Percentiles rank a stretch among this genome's conserved stretches.
Evolutionary conservation across 164 flowering plant species (phyloP).

Genomic region (Sextonia rubra): DNA sequence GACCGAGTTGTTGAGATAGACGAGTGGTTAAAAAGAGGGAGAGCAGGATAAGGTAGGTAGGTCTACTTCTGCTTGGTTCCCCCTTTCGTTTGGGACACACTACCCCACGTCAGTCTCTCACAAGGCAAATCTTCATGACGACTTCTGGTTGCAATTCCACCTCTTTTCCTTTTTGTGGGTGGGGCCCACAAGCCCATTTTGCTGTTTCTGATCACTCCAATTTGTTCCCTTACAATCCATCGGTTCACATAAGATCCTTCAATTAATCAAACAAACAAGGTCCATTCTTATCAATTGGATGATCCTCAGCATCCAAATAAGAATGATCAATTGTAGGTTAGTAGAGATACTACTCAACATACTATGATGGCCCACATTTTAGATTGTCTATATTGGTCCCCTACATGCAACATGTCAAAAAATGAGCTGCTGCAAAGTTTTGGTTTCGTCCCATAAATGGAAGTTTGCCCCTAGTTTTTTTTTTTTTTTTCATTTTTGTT

Average conservation of each 20-base stretch:
- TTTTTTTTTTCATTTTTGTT: too few relatives aligned
- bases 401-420: background rate
- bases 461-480: background rate
- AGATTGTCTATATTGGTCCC: background rate
- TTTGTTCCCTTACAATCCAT: too few relatives aligned
- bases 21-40: slow-evolving; percentile 15
- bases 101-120: background rate
- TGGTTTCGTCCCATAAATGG: too few relatives aligned
- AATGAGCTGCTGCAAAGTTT: background rate
- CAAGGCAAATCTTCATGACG: background rate
- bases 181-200: background rate
- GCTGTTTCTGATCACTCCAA: background rate
- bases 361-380: background rate
- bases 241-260: background rate
- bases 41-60: slow-evolving; percentile 22
- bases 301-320: too few relatives aligned
- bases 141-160: background rate
- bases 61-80: slow-evolving; percentile 9
- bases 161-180: background rate
- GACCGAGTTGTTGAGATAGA: slow-evolving; percentile 28
- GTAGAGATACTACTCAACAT: background rate
- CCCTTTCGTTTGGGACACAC: background rate
- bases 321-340: too few relatives aligned
- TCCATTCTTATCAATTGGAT: background rate
- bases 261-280: background rate